Conservation (phyloP, 768 basidiomycete species). For the Hortiboletus flavorubellus region DNA sequence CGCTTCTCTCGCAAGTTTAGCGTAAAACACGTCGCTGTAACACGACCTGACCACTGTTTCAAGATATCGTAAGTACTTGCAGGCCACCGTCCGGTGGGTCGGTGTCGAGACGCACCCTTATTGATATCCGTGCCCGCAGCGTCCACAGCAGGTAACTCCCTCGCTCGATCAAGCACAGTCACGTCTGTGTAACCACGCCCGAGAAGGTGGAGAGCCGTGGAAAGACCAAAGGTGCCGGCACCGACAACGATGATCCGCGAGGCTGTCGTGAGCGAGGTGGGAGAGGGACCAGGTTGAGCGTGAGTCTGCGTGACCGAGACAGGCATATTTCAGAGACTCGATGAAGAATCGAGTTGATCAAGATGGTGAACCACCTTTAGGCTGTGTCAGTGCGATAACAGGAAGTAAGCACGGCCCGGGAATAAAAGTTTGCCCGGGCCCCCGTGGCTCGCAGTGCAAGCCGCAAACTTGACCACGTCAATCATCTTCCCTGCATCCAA, state of each 20-base stretch:
- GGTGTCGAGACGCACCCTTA: conserved; percentile 25
- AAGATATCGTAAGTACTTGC: not conserved
- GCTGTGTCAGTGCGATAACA: not conserved
- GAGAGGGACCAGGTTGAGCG: not conserved
- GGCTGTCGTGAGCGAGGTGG: conserved; percentile 1
- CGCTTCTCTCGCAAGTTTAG: conserved; percentile 71
- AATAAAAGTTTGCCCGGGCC: not conserved
- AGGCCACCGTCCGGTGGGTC: not conserved
- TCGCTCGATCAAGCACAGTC: conserved; percentile 72
- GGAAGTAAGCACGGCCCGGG: not conserved
- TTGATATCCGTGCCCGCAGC: conserved; percentile 64
- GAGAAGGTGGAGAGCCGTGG: conserved; percentile 80
- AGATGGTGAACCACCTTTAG: not conserved
- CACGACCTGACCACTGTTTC: conserved; percentile 69
- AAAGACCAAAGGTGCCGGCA: conserved; percentile 83
- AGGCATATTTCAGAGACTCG: conserved; percentile 3
- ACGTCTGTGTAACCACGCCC: conserved; percentile 63
- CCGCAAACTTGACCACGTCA: not conserved
- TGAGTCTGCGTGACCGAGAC: not conserved
- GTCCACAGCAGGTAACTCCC: conserved; percentile 72
- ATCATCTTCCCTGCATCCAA: not conserved
- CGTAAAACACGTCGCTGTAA: conserved; percentile 67
- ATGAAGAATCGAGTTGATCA: not conserved
- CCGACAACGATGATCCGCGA: conserved; percentile 59
- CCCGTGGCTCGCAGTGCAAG: not conserved